Conservation (phyloP, 805 yeast species). For the Suhomyces emberorum region DNA sequence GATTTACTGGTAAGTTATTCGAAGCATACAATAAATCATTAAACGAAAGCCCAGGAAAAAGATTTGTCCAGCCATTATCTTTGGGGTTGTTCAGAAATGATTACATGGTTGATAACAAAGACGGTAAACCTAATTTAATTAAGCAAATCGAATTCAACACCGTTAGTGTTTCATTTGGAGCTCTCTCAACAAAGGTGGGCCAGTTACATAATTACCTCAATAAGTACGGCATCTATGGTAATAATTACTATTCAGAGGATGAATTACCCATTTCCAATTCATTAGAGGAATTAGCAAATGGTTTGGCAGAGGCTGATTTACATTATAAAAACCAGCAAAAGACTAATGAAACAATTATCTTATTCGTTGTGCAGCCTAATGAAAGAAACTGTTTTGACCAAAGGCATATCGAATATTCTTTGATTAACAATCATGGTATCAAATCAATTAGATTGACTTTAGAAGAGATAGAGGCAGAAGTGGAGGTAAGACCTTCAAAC, state of each 20-base stretch:
- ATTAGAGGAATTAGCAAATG: slow-evolving; percentile 55
- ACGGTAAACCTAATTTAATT: slow-evolving; percentile 38
- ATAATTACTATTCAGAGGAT: slow-evolving; percentile 41
- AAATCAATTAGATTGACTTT: slow-evolving; percentile 66
- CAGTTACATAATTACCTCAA: slow-evolving; percentile 69
- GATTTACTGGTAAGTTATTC: slow-evolving; percentile 80
- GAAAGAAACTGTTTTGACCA: slow-evolving; percentile 94
- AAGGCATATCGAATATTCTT: slow-evolving; percentile 70
- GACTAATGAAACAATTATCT: slow-evolving; percentile 44
- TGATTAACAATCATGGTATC: slow-evolving; percentile 55
- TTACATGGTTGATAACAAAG: slow-evolving; percentile 55
- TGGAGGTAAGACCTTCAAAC: slow-evolving; percentile 31
- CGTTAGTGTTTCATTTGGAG: slow-evolving; percentile 93
- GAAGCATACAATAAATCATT: slow-evolving; percentile 52
- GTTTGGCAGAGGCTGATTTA: slow-evolving; percentile 62
- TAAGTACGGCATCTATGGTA: slow-evolving; percentile 50
- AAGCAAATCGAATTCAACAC: slow-evolving; percentile 97
- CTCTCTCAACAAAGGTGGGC: slow-evolving; percentile 77
- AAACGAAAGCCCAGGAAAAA: slow-evolving; percentile 35
- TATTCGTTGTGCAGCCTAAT: slow-evolving; percentile 77
- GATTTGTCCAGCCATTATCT: slow-evolving; percentile 59
- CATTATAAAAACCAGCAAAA: slow-evolving; percentile 46
- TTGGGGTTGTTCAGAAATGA: slow-evolving; percentile 89
- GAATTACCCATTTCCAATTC: slow-evolving; percentile 71
- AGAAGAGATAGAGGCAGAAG: slow-evolving; percentile 48